These are phyloP conservation scores for Pseudisothecium myosuroides DNA, from an alignment of 225 moss, liverwort and hornwort species.

Conservation along the genomic window DNA sequence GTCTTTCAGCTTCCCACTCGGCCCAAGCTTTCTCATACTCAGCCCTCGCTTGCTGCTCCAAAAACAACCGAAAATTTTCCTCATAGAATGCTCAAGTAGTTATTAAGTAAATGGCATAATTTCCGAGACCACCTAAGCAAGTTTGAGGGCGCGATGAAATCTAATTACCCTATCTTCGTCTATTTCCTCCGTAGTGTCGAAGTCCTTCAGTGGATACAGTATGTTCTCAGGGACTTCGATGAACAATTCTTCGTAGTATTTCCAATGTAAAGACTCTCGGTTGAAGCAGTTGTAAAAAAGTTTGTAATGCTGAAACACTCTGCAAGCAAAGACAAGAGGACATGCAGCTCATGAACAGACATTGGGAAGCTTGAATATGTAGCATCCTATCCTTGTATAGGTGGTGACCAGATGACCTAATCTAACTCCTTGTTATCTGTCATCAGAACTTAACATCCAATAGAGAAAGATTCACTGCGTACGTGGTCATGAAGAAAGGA, in stretches of 20 bases:
- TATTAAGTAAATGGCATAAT: not conserved
- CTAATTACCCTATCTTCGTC: constrained; percentile 9
- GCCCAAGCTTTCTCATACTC: not conserved
- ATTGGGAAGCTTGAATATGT: not conserved
- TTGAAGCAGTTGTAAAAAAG: constrained; percentile 14
- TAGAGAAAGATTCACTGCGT: not conserved
- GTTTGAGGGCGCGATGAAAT: not conserved
- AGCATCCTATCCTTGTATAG: not conserved
- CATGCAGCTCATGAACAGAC: not conserved
- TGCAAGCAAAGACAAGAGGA: not conserved
- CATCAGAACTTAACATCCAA: not conserved
- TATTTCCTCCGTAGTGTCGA: constrained; percentile 21
- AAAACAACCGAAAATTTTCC: not conserved
- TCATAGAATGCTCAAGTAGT: not conserved
- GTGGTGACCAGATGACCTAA: not conserved
- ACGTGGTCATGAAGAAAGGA: constrained; percentile 41
- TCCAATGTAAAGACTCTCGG: constrained; percentile 15
- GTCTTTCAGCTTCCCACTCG: constrained; percentile 9
- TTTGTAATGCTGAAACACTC: constrained; percentile 36
- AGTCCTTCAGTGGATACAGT: constrained; percentile 9
- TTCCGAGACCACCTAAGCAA: not conserved
- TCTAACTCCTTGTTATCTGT: not conserved
- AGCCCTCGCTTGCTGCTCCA: not conserved
- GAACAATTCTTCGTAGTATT: constrained; percentile 21
- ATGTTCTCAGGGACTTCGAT: constrained; percentile 17